A percentile compares a stretch with the other conserved stretches of the same genome.
phyloP scores from a whole-genome alignment of 768 basidiomycete species.

The Amanita thiersii region DNA sequence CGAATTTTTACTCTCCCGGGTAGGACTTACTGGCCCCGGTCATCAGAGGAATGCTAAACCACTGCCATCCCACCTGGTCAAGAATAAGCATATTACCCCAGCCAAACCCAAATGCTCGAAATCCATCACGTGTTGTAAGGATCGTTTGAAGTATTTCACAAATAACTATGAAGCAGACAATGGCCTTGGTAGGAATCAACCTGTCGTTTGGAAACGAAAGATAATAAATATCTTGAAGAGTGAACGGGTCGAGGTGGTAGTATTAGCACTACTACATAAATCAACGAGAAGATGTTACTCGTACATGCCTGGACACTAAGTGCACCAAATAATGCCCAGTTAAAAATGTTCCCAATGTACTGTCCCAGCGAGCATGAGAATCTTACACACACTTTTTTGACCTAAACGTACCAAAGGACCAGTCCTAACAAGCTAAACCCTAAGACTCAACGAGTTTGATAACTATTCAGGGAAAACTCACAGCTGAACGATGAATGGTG shows the following conservation, averaged over 20 bases:
- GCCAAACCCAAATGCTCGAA: neutral
- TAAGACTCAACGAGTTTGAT: neutral
- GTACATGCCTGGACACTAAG: neutral
- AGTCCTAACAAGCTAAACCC: neutral
- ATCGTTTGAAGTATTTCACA: neutral
- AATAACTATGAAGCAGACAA: neutral
- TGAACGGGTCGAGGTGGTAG: neutral
- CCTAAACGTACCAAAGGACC: neutral
- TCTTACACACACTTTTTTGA: neutral
- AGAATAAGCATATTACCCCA: neutral
- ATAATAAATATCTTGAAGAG: neutral
- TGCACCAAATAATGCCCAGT: neutral
- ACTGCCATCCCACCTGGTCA: neutral
- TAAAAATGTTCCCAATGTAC: neutral
- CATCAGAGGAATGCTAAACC: neutral
- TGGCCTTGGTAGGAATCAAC: neutral
- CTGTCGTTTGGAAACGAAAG: neutral
- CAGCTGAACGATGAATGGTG: neutral
- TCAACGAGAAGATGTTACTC: neutral
- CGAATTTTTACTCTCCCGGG: too few species aligned
- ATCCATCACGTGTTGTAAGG: neutral
- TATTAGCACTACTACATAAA: too few species aligned
- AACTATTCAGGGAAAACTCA: neutral
- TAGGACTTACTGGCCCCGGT: neutral
- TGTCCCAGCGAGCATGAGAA: neutral